Conservation (phyloP, 345 rosid genomes). For the Brassica incana region DNA sequence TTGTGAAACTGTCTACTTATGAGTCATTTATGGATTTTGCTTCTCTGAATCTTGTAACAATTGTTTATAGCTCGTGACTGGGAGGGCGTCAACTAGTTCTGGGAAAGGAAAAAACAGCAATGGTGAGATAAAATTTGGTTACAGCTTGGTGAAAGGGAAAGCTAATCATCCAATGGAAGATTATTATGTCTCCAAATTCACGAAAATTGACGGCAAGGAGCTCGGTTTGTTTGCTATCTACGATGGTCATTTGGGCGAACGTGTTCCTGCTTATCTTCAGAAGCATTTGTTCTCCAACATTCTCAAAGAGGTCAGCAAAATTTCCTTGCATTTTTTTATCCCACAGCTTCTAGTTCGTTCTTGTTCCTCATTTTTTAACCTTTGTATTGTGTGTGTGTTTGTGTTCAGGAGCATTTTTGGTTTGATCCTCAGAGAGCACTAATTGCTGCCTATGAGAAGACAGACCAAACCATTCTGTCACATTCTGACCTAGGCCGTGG, state of each 20-base stretch:
- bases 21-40: not conserved
- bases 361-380: not conserved
- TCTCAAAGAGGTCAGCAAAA: constrained; percentile 50
- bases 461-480: constrained; percentile 66
- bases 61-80: constrained; percentile 43
- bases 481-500: constrained; percentile 68
- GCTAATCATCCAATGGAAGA: constrained; percentile 85
- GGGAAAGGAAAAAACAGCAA: constrained; percentile 63
- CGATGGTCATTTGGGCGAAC: constrained; percentile 76
- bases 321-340: not conserved
- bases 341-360: not conserved
- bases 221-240: constrained; percentile 72
- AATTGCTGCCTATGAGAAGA: constrained; percentile 57
- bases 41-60: not conserved
- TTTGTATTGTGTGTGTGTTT: not conserved
- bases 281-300: constrained; percentile 64
- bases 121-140: constrained; percentile 58
- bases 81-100: constrained; percentile 52
- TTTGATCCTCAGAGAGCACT: constrained; percentile 46
- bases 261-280: constrained; percentile 71
- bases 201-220: constrained; percentile 47
- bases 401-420: constrained; percentile 58
- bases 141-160: constrained; percentile 65
- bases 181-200: constrained; percentile 67
- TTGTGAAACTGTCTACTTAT: not conserved